phyloP scores from a whole-genome alignment of 352 stramenopile species.

The Pythium rishiriense region DNA sequence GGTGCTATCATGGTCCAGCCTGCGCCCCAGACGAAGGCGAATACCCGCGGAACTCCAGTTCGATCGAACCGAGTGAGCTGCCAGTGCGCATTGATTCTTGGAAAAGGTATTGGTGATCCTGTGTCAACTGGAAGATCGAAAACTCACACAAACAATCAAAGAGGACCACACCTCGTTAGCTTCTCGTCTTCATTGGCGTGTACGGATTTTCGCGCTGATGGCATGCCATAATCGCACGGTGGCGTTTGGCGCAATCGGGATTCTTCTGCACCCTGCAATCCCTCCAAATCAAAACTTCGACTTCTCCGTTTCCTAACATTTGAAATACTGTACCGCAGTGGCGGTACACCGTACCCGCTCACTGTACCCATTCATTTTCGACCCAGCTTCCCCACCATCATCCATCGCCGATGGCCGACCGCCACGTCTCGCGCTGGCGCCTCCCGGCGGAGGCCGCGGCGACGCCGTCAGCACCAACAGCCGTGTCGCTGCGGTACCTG shows the following conservation, averaged over 20 bases:
- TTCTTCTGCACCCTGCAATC: background rate
- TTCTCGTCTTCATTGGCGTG: too few relatives aligned
- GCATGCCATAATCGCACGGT: background rate
- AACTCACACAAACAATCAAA: too few relatives aligned
- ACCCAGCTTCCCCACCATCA: background rate
- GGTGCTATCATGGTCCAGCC: too few relatives aligned
- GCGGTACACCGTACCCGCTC: slow-evolving; percentile 6
- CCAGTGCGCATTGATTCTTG: too few relatives aligned
- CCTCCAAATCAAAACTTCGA: background rate
- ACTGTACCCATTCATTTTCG: slow-evolving; percentile 1
- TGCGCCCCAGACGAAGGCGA: too few relatives aligned
- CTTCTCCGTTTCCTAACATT: background rate
- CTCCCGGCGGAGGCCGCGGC: slow-evolving; percentile 10
- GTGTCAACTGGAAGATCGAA: too few relatives aligned
- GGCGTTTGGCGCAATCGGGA: background rate
- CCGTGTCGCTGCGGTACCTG: slow-evolving; percentile 74
- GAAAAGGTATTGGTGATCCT: too few relatives aligned
- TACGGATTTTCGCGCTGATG: background rate
- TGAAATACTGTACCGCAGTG: background rate
- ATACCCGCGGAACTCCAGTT: too few relatives aligned
- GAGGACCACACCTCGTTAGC: too few relatives aligned
- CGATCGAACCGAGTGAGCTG: too few relatives aligned
- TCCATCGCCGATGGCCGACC: slow-evolving; percentile 22
- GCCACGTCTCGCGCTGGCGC: slow-evolving; percentile 41
- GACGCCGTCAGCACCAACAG: background rate